Evolutionary conservation across 2,329 filamentous ascomycete genomes (phyloP).

Genomic region (Venturia nashicola): DNA sequence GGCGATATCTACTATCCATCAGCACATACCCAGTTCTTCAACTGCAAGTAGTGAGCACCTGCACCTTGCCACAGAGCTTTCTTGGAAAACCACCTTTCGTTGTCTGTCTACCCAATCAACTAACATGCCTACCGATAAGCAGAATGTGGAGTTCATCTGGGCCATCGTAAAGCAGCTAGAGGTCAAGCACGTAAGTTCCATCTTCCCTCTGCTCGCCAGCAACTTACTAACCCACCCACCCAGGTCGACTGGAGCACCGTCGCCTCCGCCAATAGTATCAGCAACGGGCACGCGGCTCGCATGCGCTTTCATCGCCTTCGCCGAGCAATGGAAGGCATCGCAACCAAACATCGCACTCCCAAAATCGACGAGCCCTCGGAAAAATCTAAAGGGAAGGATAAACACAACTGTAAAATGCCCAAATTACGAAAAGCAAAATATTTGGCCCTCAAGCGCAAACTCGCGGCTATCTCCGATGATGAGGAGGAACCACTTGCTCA

Average conservation of each 20-base stretch:
- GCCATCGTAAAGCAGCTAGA: conserved; percentile 43
- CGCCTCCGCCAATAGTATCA: conserved; percentile 36
- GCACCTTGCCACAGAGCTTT: not conserved
- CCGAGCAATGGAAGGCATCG: conserved; percentile 28
- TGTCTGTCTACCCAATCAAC: not conserved
- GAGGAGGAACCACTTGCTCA: conserved; percentile 2
- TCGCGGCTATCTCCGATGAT: not conserved
- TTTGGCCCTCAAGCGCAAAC: not conserved
- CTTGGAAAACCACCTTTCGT: not conserved
- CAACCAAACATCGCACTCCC: not conserved
- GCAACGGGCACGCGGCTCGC: conserved; percentile 44
- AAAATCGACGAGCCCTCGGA: not conserved
- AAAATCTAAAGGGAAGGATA: not conserved
- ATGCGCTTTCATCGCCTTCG: conserved; percentile 45
- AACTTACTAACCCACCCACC: not conserved
- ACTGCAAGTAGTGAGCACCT: not conserved
- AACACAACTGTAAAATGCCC: not conserved
- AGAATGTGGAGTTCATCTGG: conserved; percentile 41
- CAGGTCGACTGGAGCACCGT: conserved; percentile 43
- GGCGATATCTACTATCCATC: not conserved
- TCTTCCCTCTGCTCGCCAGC: not conserved
- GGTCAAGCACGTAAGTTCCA: conserved; percentile 33
- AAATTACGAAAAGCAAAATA: not conserved
- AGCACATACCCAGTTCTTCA: not conserved
- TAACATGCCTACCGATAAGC: conserved; percentile 33